Evolutionary conservation across 345 rosid genomes (phyloP).

Genomic region (Syzygium aqueum): DNA sequence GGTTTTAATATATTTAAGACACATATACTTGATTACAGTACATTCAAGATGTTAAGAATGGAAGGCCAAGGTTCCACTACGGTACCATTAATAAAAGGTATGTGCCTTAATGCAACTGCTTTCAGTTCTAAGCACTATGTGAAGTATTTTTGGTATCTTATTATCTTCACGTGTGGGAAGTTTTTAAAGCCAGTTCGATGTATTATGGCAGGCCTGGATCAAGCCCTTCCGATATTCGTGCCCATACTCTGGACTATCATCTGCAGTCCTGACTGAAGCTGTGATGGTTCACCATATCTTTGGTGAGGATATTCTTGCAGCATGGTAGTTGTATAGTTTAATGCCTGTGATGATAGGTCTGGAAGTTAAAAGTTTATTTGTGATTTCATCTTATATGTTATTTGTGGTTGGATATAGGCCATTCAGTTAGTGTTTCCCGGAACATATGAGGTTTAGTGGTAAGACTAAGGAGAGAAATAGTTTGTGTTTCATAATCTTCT

Average conservation of each 20-base stretch:
- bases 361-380: background rate
- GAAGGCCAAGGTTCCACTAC: constrained; percentile 69
- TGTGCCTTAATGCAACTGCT: background rate
- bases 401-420: background rate
- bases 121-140: background rate
- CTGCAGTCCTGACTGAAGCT: constrained; percentile 37
- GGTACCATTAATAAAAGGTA: constrained; percentile 91
- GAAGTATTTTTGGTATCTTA: background rate
- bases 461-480: background rate
- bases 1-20: background rate
- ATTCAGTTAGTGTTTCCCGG: background rate
- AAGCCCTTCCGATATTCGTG: constrained; percentile 77
- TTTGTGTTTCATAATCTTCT: background rate
- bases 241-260: constrained; percentile 74
- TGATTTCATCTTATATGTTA: background rate
- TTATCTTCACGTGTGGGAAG: background rate
- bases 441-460: background rate
- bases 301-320: background rate
- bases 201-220: constrained; percentile 72
- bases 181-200: background rate
- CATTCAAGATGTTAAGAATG: constrained; percentile 61
- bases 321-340: background rate
- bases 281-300: background rate
- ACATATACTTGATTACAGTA: constrained; percentile 40
- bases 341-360: background rate